These are phyloP conservation scores for Favolaschia claudopus DNA, from an alignment of 768 basidiomycete species.

Conservation along the genomic window DNA sequence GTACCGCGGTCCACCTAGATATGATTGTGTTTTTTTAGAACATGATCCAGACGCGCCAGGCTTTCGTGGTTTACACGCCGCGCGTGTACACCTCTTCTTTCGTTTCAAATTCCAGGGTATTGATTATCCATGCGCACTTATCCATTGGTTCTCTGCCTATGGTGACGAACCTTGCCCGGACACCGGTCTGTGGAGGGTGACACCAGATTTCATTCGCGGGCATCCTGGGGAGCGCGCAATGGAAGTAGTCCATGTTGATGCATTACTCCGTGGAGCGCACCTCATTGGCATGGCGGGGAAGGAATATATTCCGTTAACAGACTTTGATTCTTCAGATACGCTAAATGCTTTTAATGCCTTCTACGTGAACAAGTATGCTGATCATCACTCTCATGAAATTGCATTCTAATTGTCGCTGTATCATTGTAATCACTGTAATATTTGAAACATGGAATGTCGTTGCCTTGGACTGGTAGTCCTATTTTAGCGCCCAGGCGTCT, in stretches of 20 bases:
- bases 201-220: conserved; percentile 22
- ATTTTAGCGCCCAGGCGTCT: too few species aligned
- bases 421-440: too few species aligned
- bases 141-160: conserved; percentile 33
- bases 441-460: too few species aligned
- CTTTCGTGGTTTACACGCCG: conserved; percentile 32
- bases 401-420: conserved; percentile 19
- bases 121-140: conserved; percentile 35
- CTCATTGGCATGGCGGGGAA: conserved; percentile 20
- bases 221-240: background rate
- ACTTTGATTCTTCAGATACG: conserved; percentile 9
- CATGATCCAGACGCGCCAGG: conserved; percentile 21
- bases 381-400: conserved; percentile 33
- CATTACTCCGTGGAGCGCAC: conserved; percentile 15
- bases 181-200: conserved; percentile 37
- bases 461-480: too few species aligned
- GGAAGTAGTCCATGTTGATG: conserved; percentile 23
- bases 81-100: conserved; percentile 32
- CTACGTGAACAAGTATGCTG: conserved; percentile 19
- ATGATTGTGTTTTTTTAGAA: conserved; percentile 34
- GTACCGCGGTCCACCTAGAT: conserved; percentile 23
- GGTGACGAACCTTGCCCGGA: conserved; percentile 25
- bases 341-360: conserved; percentile 30
- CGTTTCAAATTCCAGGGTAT: conserved; percentile 26
- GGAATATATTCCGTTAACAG: conserved; percentile 4